Evolutionary conservation across 768 basidiomycete species (phyloP), one percentile per base, ranked within the genome.

Genomic region (Rhodotorula toruloides): DNA sequence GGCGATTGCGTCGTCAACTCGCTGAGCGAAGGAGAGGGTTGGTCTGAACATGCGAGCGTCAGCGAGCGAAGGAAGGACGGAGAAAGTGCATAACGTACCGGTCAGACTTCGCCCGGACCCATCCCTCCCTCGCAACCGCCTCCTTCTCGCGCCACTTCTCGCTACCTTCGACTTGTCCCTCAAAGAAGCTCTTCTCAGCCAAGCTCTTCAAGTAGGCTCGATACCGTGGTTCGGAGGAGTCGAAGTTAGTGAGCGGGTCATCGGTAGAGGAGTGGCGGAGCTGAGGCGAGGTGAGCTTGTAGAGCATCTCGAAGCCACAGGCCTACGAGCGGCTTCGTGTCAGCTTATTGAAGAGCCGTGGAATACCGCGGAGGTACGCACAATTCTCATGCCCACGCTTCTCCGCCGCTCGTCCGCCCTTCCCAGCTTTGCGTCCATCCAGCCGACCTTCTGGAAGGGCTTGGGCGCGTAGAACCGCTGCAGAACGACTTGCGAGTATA

Each of bases 221-320:
- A 60, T 78, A 80, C 16, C 42, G 73, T 4, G 72, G 53, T 21
- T 74, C 72, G 7, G 58, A 19, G 1, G 58, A 7, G 29, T 63
- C 61, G 54, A 56, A 4, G 5, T 21, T 22, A 50, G 49, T 52
- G 19, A 34, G n/a, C n/a, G n/a, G 8, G 27, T 14, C 14, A n/a
- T 19, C 11, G 12, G 29, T 5, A 29, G 17, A 31, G 36, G 54
- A 8, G n/a, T 53, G 50, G 13, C 58, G 63, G 10, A 39, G 36
- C 34, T 63, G 55, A 0, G 74, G 57, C 77, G 88, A 87, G 64
- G 84, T 87, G 75, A 91, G 91, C 76, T 89, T 86, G 76, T 89
- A 97, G 46, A 96, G 82, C 83, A 98, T 99, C 79, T 99, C 96
- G 68, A 97, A 97, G 2, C 96, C 96, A 68, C 90, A 90, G 4